Evolutionary conservation across 2,329 filamentous ascomycete genomes (phyloP).

Genomic region (Aspergillus aculeatinus): DNA sequence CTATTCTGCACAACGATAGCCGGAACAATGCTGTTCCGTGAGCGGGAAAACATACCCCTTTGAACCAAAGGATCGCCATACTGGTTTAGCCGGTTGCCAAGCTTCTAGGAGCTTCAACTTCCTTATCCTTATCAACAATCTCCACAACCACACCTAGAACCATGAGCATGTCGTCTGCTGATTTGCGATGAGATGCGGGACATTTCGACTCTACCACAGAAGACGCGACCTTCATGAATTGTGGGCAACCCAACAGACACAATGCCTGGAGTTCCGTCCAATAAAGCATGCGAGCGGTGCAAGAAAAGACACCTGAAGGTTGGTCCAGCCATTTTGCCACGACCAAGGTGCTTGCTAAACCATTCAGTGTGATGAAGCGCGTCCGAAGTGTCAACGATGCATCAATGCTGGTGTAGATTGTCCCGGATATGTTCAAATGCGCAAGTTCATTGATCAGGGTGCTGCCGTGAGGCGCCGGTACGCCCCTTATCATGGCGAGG

Average conservation of each 20-base stretch:
- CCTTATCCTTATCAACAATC: not conserved
- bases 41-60: not conserved
- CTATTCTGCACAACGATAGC: not conserved
- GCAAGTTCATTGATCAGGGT: slow-evolving; percentile 46
- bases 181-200: slow-evolving; percentile 5
- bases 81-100: not conserved
- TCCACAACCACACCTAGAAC: not conserved
- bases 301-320: slow-evolving; percentile 43
- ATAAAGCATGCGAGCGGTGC: slow-evolving; percentile 42
- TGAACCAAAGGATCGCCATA: not conserved
- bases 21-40: not conserved
- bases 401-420: slow-evolving; percentile 39
- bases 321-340: not conserved
- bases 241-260: slow-evolving; percentile 9
- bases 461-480: slow-evolving; percentile 41
- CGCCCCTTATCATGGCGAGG: slow-evolving; percentile 37
- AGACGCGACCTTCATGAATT: not conserved
- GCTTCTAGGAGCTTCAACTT: not conserved
- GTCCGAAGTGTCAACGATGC: slow-evolving; percentile 41
- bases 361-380: slow-evolving; percentile 41
- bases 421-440: slow-evolving; percentile 44
- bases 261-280: slow-evolving; percentile 43
- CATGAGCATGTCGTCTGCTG: not conserved
- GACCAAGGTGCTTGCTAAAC: not conserved
- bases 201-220: not conserved